A percentile compares a stretch with the other conserved stretches of the same genome.
phyloP scores from a whole-genome alignment of 805 yeast species.

The Blastobotrys mokoenaii region DNA sequence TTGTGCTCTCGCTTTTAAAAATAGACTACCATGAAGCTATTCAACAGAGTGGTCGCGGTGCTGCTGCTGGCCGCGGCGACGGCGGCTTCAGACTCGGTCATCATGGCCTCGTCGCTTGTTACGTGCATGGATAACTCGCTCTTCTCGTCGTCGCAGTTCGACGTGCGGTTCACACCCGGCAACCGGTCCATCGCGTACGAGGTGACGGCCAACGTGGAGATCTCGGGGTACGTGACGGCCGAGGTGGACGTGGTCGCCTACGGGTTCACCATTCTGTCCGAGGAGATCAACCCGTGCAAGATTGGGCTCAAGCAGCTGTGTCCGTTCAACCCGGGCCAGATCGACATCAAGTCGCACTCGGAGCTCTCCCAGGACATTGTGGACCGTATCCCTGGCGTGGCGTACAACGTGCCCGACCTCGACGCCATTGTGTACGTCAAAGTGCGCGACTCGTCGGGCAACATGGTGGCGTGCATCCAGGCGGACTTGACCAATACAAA shows the following conservation, averaged over 20 bases:
- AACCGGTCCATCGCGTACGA: conserved; percentile 59
- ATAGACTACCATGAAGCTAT: no score
- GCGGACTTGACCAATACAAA: conserved; percentile 68
- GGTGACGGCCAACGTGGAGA: conserved; percentile 59
- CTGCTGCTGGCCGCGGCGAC: no score
- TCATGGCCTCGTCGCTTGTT: conserved; percentile 68
- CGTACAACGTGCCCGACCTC: conserved; percentile 78
- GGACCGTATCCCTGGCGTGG: conserved; percentile 67
- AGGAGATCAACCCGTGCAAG: conserved; percentile 53
- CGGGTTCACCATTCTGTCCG: conserved; percentile 63
- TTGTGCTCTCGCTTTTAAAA: no score
- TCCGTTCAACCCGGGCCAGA: conserved; percentile 74
- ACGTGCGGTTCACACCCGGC: conserved; percentile 69
- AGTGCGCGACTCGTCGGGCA: conserved; percentile 30
- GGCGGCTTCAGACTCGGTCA: conserved; percentile 25
- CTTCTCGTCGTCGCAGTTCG: conserved; percentile 63
- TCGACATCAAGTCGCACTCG: conserved; percentile 68
- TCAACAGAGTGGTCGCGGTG: no score
- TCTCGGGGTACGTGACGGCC: conserved; percentile 60
- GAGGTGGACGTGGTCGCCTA: conserved; percentile 73
- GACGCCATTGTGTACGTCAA: conserved; percentile 66
- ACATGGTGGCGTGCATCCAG: conserved; percentile 61
- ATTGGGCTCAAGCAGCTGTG: conserved; percentile 54
- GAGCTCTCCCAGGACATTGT: conserved; percentile 40
- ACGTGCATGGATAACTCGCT: conserved; percentile 76